A percentile compares a stretch with the other conserved stretches of the same genome.
These are phyloP conservation scores for Monilinia aucupariae DNA, from an alignment of 2,329 filamentous ascomycete genomes.

Conservation along the genomic window DNA sequence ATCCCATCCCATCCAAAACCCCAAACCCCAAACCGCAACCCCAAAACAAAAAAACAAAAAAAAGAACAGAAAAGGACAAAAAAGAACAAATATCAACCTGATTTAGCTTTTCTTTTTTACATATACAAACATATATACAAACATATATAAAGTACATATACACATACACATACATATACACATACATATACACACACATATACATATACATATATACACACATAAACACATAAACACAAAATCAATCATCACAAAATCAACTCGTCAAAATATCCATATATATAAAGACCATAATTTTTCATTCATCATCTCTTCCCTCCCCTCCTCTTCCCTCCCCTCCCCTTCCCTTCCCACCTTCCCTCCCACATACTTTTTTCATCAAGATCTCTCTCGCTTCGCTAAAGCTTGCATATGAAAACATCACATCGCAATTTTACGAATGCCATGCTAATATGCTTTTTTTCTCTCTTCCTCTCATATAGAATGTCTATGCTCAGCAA, in stretches of 20 bases:
- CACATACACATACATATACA: too few species aligned
- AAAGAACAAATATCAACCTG: too few species aligned
- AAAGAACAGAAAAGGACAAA: too few species aligned
- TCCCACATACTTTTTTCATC: background rate
- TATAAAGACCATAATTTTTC: background rate
- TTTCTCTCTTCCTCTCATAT: background rate
- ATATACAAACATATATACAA: too few species aligned
- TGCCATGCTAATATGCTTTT: background rate
- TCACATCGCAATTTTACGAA: background rate
- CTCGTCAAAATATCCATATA: background rate
- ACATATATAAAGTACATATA: too few species aligned
- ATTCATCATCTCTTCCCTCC: background rate
- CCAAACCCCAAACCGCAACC: too few species aligned
- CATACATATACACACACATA: too few species aligned
- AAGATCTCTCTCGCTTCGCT: slow-evolving; percentile 6
- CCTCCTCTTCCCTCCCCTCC: background rate
- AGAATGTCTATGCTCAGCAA: background rate
- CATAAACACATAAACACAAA: too few species aligned
- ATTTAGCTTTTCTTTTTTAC: too few species aligned
- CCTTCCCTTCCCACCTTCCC: background rate
- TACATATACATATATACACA: too few species aligned
- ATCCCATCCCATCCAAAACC: too few species aligned
- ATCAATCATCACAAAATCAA: background rate
- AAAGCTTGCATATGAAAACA: slow-evolving; percentile 2
- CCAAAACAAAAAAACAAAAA: too few species aligned